These are phyloP conservation scores for Scheffersomyces titani DNA, from an alignment of 1,139 yeast genomes.

Conservation along the genomic window DNA sequence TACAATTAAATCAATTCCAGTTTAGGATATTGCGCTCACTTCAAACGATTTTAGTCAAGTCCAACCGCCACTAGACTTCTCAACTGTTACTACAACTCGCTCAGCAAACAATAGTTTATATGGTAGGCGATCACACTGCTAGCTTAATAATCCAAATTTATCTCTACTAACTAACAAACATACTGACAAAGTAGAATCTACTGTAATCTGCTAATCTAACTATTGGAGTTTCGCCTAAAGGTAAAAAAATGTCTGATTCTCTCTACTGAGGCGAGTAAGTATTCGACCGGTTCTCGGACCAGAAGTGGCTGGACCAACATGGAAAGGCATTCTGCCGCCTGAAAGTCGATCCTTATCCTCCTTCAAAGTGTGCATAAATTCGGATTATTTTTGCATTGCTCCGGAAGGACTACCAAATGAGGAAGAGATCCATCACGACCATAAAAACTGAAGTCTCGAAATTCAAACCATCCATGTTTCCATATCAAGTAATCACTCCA, in stretches of 20 bases:
- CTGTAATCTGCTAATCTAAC: background rate
- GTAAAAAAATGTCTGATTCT: background rate
- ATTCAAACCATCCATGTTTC: too few species aligned
- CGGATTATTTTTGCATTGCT: background rate
- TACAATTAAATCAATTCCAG: too few species aligned
- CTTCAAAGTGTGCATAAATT: background rate
- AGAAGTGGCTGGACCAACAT: background rate
- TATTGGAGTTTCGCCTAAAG: background rate
- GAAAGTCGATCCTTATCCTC: background rate
- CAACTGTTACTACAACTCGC: too few species aligned
- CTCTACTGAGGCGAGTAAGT: background rate
- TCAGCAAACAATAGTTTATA: background rate
- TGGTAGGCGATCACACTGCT: background rate
- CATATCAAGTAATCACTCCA: background rate
- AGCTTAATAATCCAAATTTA: background rate
- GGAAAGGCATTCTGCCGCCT: background rate
- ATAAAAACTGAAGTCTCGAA: background rate
- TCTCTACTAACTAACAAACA: background rate
- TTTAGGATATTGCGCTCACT: too few species aligned
- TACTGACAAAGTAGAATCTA: background rate
- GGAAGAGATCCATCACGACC: background rate
- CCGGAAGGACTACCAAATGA: background rate
- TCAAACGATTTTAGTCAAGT: too few species aligned
- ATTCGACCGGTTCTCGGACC: background rate
- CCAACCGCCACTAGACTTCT: too few species aligned